These are phyloP conservation scores for Martiniozyma abietophila DNA, from an alignment of 805 yeast species.

Conservation along the genomic window DNA sequence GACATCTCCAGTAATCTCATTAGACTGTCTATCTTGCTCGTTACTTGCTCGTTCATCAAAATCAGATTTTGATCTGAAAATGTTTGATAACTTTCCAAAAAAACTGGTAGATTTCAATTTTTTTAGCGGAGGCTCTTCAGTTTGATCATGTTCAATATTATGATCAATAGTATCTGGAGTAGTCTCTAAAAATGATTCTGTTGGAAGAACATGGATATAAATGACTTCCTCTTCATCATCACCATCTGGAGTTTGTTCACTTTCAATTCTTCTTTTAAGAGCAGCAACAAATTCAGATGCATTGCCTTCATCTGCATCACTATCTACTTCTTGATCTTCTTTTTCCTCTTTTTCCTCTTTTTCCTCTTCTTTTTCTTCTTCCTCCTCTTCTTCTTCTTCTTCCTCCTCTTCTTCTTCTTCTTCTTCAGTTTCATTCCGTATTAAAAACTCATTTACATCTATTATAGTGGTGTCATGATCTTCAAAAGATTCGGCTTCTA, in stretches of 20 bases:
- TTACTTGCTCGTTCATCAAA: neutral
- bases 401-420: constrained; percentile 35
- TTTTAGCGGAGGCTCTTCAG: no score
- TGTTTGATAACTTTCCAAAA: no score
- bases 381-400: constrained; percentile 17
- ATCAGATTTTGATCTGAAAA: neutral
- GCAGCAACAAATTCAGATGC: neutral
- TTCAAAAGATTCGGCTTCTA: constrained; percentile 41
- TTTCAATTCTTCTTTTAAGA: neutral
- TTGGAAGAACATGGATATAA: no score
- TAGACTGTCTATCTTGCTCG: no score
- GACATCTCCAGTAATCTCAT: neutral
- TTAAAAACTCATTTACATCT: constrained; percentile 32
- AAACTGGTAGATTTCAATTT: no score
- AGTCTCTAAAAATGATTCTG: no score
- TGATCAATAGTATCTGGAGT: no score
- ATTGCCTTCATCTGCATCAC: neutral
- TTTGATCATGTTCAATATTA: no score
- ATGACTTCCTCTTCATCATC: no score
- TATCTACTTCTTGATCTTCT: constrained; percentile 12
- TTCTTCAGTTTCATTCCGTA: constrained; percentile 39
- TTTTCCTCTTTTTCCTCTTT: constrained; percentile 37
- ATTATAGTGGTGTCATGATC: constrained; percentile 50
- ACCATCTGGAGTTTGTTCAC: neutral
- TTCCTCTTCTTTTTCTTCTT: constrained; percentile 41